phyloP scores from a whole-genome alignment of 2,329 filamentous ascomycete genomes.

The Diaporthe amygdali region DNA sequence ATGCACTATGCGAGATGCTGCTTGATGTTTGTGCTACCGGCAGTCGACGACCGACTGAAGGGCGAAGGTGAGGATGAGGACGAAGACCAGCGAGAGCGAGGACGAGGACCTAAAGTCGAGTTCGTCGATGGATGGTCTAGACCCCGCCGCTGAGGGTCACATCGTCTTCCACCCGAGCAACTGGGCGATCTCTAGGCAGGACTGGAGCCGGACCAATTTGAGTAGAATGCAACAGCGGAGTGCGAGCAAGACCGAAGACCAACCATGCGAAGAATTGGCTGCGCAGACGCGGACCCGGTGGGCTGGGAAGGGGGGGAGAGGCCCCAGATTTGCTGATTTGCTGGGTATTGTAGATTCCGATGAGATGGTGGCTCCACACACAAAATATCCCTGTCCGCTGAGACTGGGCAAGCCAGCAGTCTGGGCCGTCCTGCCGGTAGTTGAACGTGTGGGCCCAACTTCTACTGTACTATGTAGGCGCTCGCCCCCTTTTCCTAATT shows the following conservation, averaged over 20 bases:
- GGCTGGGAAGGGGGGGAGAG: background rate
- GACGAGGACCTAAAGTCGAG: background rate
- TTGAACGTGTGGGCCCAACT: background rate
- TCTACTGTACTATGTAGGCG: background rate
- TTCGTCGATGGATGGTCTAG: background rate
- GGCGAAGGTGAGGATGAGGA: too few relatives aligned
- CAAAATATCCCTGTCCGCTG: background rate
- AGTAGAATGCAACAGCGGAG: background rate
- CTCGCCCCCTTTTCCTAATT: background rate
- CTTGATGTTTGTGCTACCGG: background rate
- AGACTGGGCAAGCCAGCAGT: background rate
- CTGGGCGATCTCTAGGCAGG: background rate
- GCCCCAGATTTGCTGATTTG: too few relatives aligned
- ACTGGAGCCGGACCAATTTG: background rate
- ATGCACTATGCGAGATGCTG: background rate
- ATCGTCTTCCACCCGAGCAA: background rate
- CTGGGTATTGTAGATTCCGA: too few relatives aligned
- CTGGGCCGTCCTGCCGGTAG: background rate
- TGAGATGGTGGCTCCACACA: too few relatives aligned
- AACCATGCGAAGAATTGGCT: background rate
- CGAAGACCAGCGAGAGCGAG: background rate
- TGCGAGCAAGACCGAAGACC: constrained; percentile 2
- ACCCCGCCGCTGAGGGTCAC: background rate
- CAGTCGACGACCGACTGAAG: background rate
- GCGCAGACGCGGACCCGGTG: background rate